Base-by-base conservation (phyloP, 2,329 filamentous ascomycete species). In the Cucurbitaria berberidis region DNA sequence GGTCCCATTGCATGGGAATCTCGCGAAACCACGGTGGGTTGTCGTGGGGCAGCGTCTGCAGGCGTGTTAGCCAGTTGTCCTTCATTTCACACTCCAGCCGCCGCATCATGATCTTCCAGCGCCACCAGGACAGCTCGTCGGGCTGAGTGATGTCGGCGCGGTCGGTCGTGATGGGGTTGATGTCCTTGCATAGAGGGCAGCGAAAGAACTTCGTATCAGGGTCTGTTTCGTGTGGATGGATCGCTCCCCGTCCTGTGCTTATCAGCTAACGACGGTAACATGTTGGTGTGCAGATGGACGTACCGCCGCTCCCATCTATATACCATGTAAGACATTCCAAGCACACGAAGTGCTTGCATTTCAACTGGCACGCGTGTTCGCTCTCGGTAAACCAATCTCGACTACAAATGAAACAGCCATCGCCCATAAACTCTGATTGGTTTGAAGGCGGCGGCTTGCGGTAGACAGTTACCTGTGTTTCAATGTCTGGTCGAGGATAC, bases 271-370 rank as follows among this genome's bases (percentile, higher is more conserved):
- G 15, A 30, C 8, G 9, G 29, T 13, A 1, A 13, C 4, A 30
- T 30, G 13, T n/a, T 34, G 30, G 7, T 1, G 30, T n/a, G 30
- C 5, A 16, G 30, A 34, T 34, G 30, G 5, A 34, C 30, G 15
- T 34, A 34, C 30, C 30, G 30, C 30, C 15, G 11, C 34, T 49
- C 2, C 22, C 8, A 38, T 57, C 54, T 13, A 53, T 35, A 13
- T 51, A 11, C n/a, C 24, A 13, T 4, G 40, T 53, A 19, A 58
- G 22, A 34, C 55, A 56, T 46, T 48, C 43, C 18, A 58, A 27
- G 32, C 57, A 60, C 21, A 57, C 26, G 26, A 27, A 51, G 43
- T 58, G 57, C 11, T 45, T 41, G 42, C 55, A 58, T 11, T 27
- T 19, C 24, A 58, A 41, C n/a, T 19, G 18, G 38, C 51, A 55